These are phyloP conservation scores for Solanum chmielewskii DNA, from an alignment of 257 asterid genomes.

Conservation along the genomic window DNA sequence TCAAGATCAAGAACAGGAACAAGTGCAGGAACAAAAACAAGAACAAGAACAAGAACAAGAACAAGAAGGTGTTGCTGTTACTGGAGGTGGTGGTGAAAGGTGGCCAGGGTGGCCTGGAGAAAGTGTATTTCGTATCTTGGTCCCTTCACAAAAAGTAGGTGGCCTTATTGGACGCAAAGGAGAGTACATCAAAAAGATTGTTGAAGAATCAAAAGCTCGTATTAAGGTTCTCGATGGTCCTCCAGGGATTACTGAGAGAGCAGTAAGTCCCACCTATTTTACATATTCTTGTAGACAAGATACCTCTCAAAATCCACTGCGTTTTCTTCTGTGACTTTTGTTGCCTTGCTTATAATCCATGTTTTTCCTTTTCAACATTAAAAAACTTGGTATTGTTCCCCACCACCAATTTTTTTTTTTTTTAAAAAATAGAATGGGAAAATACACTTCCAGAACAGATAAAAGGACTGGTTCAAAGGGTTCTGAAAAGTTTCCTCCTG, in stretches of 20 bases:
- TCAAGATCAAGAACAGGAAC: background rate
- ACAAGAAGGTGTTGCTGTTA: slow-evolving; percentile 32
- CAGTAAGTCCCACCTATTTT: slow-evolving; percentile 47
- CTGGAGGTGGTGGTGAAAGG: slow-evolving; percentile 48
- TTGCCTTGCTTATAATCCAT: background rate
- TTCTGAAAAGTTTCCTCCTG: background rate
- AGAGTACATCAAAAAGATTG: slow-evolving; percentile 81
- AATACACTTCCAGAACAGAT: background rate
- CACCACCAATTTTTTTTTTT: background rate
- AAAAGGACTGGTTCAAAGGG: background rate
- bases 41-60: background rate
- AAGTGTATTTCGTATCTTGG: slow-evolving; percentile 80
- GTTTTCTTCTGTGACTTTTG: background rate
- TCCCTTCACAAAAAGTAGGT: slow-evolving; percentile 97
- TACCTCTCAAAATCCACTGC: background rate
- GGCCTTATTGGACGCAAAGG: slow-evolving; percentile 98
- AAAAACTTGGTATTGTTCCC: background rate
- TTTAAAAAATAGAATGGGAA: background rate
- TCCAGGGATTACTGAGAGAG: slow-evolving; percentile 89
- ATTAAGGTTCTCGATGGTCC: slow-evolving; percentile 98
- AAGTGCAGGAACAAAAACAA: background rate
- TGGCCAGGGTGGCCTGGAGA: slow-evolving; percentile 99
- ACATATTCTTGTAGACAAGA: background rate
- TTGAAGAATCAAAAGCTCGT: slow-evolving; percentile 95
- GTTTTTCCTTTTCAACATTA: background rate